phyloP scores from a whole-genome alignment of 345 rosid genomes.

The Hibiscus trionum region DNA sequence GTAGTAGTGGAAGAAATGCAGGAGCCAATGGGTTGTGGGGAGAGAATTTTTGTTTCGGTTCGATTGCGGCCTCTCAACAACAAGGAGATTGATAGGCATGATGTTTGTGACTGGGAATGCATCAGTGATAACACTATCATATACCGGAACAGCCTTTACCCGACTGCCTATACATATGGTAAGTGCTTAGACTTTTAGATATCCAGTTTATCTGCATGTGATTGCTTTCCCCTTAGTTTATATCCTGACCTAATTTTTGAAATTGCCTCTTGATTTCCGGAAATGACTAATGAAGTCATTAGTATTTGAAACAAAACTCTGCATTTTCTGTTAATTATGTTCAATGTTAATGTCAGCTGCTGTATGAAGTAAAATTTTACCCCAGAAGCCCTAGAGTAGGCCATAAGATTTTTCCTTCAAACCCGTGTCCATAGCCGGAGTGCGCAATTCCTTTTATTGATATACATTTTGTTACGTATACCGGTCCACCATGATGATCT shows the following conservation, averaged over 20 bases:
- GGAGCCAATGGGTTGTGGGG: conserved; percentile 32
- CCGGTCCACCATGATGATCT: neutral
- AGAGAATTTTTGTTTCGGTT: conserved; percentile 73
- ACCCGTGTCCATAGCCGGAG: neutral
- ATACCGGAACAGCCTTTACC: conserved; percentile 66
- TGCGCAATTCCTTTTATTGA: neutral
- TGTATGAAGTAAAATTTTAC: neutral
- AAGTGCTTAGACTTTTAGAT: conserved; percentile 20
- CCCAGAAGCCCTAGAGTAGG: neutral
- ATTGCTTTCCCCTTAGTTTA: neutral
- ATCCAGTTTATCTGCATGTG: neutral
- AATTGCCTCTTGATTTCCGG: neutral
- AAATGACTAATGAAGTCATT: neutral
- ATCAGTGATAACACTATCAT: conserved; percentile 58
- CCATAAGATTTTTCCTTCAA: neutral
- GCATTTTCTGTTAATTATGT: neutral
- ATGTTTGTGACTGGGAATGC: conserved; percentile 83
- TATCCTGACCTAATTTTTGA: conserved; percentile 4
- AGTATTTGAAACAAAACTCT: neutral
- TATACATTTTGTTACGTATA: neutral
- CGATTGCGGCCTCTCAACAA: conserved; percentile 80
- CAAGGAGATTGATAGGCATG: conserved; percentile 62
- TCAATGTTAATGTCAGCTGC: neutral
- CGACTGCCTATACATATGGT: conserved; percentile 80
- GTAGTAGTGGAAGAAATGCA: conserved; percentile 38